Evolutionary conservation across 2,329 filamentous ascomycete species (phyloP).

Genomic region (Coniella vitis): DNA sequence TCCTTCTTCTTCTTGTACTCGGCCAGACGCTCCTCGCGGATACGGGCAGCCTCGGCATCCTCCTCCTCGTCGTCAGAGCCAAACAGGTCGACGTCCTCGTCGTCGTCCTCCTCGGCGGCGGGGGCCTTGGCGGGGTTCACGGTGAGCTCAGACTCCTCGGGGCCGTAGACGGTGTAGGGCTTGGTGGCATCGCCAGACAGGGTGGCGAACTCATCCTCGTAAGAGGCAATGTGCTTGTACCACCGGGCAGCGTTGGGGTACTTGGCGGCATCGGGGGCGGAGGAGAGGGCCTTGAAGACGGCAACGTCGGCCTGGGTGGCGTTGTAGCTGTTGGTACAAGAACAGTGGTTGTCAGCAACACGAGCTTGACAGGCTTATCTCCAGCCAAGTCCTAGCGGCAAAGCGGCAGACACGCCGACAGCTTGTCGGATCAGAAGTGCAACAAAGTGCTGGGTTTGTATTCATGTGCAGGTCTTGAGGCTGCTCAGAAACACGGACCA

Average conservation of each 20-base stretch:
- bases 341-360: constrained; percentile 1
- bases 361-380: too few species aligned
- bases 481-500: constrained; percentile 84
- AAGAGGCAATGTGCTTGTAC: constrained; percentile 97
- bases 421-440: constrained; percentile 55
- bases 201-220: constrained; percentile 84
- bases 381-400: neutral
- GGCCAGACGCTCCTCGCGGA: constrained; percentile 83
- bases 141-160: constrained; percentile 69
- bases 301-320: constrained; percentile 94
- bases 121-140: constrained; percentile 82
- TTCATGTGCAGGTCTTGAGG: constrained; percentile 77
- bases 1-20: constrained; percentile 98
- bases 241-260: constrained; percentile 92
- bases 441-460: constrained; percentile 56
- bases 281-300: constrained; percentile 82
- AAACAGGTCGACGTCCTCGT: constrained; percentile 81
- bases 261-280: constrained; percentile 71
- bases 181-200: constrained; percentile 88
- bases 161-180: constrained; percentile 84
- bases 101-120: constrained; percentile 63
- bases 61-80: constrained; percentile 91
- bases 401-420: neutral
- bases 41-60: constrained; percentile 74
- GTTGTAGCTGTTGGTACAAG: constrained; percentile 34